phyloP scores from a whole-genome alignment of 805 yeast species.

The Ascoidea asiatica region DNA sequence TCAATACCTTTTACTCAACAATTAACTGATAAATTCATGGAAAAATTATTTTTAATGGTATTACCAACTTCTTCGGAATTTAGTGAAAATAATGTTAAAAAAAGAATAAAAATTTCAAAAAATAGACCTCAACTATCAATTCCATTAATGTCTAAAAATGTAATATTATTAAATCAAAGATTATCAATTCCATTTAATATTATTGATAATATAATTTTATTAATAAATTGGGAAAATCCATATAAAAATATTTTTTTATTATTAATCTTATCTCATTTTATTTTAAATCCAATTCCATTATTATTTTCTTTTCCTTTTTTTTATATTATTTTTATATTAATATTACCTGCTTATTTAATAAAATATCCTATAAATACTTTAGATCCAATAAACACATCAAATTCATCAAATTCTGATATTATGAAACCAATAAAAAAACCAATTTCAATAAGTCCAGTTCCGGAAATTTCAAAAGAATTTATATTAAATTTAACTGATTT shows the following conservation, averaged over 20 bases:
- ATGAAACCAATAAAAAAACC: slow-evolving; percentile 37
- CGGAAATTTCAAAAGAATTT: slow-evolving; percentile 70
- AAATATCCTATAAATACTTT: slow-evolving; percentile 26
- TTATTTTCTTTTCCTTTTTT: slow-evolving; percentile 41
- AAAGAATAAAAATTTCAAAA: slow-evolving; percentile 46
- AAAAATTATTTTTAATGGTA: slow-evolving; percentile 57
- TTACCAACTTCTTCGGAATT: slow-evolving; percentile 47
- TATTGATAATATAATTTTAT: slow-evolving; percentile 39
- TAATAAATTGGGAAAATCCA: slow-evolving; percentile 55
- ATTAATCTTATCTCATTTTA: slow-evolving; percentile 32
- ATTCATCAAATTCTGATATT: slow-evolving; percentile 11
- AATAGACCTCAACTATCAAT: slow-evolving; percentile 58
- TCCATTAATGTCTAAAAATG: slow-evolving; percentile 54
- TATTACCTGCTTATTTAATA: slow-evolving; percentile 54
- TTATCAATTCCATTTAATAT: slow-evolving; percentile 46
- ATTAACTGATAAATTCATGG: slow-evolving; percentile 60
- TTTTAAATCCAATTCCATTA: slow-evolving; percentile 46
- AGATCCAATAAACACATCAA: slow-evolving; percentile 4
- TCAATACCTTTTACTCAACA: slow-evolving; percentile 20
- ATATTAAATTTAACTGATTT: slow-evolving; percentile 67
- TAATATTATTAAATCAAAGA: slow-evolving; percentile 48
- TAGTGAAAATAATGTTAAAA: slow-evolving; percentile 27
- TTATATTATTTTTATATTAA: slow-evolving; percentile 34
- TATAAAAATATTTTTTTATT: slow-evolving; percentile 46
- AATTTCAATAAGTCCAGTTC: slow-evolving; percentile 53